Evolutionary conservation across 2,329 filamentous ascomycete species (phyloP), one percentile per base, ranked within the genome.

Genomic region (Neofusicoccum umdonicola): DNA sequence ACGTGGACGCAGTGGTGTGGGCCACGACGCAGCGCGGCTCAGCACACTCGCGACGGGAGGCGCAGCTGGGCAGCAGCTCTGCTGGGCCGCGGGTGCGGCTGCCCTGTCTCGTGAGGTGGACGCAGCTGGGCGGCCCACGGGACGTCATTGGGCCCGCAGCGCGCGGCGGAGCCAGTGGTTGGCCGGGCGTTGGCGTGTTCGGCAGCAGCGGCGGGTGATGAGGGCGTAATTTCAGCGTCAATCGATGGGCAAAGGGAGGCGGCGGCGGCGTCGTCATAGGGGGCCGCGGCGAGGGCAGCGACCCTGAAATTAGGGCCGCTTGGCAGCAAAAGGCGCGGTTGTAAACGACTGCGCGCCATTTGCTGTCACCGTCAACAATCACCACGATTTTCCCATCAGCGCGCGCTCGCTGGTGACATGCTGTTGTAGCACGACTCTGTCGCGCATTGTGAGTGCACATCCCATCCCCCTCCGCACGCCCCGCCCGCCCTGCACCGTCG

Each of bases 161-260:
- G 9, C 3, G 56, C 42, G 27, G 39, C 9, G 15, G 50, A 52
- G 50, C 50, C 50, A 37, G 34, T 19, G 50, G 7, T 37, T 52
- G 50, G 50, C 50, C 4, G 50, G 50, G 47, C 47, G 47, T 13
- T 35, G 47, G 47, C 19, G 47, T 13, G 41, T 45, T 44, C 56
- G 56, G 56, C 56, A 48, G n/a, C 9, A 42, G 52, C 34, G 51
- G 35, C 34, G 37, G 52, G 27, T 15, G 54, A 58, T 44, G 27
- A 35, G 41, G 54, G 27, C 42, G 56, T 60, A 60, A 60, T 60
- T 60, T 60, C 41, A 60, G 41, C 56, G 27, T 58, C 56, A 60
- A 45, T 47, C 13, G 27, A 60, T 60, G 56, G 56, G 56, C 56
- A 39, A 47, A 39, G 56, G 42, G 56, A 60, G 56, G 56, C 56